Percentiles rank a stretch among this genome's conserved stretches.
Conservation (phyloP, 2,329 filamentous ascomycete genomes). For the Cucurbitaria berberidis region DNA sequence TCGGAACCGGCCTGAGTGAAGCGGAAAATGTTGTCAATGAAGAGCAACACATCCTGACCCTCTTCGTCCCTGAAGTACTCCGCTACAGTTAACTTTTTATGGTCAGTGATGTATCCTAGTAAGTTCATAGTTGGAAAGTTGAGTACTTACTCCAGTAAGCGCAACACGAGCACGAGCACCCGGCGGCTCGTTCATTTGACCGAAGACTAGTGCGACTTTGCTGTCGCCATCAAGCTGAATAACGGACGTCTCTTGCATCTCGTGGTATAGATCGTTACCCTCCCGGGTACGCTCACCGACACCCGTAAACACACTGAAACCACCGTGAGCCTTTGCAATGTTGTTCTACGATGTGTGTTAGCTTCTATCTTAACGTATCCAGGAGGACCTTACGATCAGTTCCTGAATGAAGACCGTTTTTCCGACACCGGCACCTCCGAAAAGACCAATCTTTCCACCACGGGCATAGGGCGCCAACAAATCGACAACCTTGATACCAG, state of each 20-base stretch:
- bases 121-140: too few relatives aligned
- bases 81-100: conserved; percentile 70
- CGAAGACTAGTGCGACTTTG: conserved; percentile 99
- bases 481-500: conserved; percentile 99
- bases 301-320: conserved; percentile 99
- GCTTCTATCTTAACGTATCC: too few relatives aligned
- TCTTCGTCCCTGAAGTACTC: conserved; percentile 83
- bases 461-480: conserved; percentile 97
- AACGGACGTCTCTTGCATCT: conserved; percentile 99
- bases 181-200: conserved; percentile 99
- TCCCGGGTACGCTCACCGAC: conserved; percentile 99
- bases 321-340: conserved; percentile 99
- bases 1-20: conserved; percentile 99
- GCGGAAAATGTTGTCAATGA: conserved; percentile 99
- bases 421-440: conserved; percentile 99
- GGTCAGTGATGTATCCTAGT: too few relatives aligned
- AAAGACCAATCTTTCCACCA: conserved; percentile 99
- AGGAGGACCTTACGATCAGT: conserved; percentile 76
- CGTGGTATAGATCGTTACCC: conserved; percentile 99
- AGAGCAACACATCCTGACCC: conserved; percentile 97
- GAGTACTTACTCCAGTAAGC: conserved; percentile 75
- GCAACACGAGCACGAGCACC: conserved; percentile 99
- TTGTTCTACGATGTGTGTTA: conserved; percentile 74
- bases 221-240: conserved; percentile 99
- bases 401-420: conserved; percentile 99